A percentile compares a stretch with the other conserved stretches of the same genome.
These are phyloP conservation scores for Mentha longifolia DNA, from an alignment of 257 asterid genomes.

Conservation along the genomic window DNA sequence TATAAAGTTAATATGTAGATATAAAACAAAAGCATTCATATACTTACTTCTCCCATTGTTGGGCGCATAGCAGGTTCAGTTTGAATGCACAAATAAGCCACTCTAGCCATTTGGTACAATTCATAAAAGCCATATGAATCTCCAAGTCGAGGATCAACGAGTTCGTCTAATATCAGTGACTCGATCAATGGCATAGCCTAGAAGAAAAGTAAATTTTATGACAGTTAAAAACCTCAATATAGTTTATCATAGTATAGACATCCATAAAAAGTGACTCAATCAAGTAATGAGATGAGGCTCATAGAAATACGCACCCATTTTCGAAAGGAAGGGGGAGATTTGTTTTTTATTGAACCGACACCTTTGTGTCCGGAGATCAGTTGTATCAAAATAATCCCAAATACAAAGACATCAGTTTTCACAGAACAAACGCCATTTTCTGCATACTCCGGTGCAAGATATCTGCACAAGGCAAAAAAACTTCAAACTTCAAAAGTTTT, in stretches of 20 bases:
- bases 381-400: constrained; percentile 70
- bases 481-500: constrained; percentile 7
- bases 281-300: too few relatives aligned
- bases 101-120: constrained; percentile 69
- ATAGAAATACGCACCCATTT: constrained; percentile 58
- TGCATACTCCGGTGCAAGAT: constrained; percentile 75
- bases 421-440: constrained; percentile 57
- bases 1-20: background rate
- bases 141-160: constrained; percentile 65
- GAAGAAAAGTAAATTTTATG: background rate
- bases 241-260: too few relatives aligned
- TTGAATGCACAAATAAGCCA: constrained; percentile 64
- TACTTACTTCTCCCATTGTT: constrained; percentile 60
- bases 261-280: too few relatives aligned
- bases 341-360: constrained; percentile 44
- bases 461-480: constrained; percentile 45
- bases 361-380: constrained; percentile 65
- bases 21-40: background rate
- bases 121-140: constrained; percentile 62
- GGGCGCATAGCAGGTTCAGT: constrained; percentile 65
- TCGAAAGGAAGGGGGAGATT: constrained; percentile 52
- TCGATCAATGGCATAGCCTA: constrained; percentile 66
- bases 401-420: constrained; percentile 63
- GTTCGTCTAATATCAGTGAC: constrained; percentile 58
- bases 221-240: background rate